These are phyloP conservation scores for Solanum phureja DNA, from an alignment of 257 asterid species.

Conservation along the genomic window DNA sequence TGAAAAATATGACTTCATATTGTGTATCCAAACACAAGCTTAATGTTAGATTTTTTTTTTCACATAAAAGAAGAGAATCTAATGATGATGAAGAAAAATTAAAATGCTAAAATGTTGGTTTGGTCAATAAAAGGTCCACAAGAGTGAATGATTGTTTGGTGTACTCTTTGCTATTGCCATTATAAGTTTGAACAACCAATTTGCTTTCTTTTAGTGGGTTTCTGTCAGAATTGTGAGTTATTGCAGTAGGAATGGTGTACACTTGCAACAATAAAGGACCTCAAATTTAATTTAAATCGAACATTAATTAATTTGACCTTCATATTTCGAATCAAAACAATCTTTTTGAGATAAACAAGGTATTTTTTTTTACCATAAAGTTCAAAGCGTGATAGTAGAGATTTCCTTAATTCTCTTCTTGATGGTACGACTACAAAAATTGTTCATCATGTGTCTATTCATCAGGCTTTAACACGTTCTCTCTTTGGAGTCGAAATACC, in stretches of 20 bases:
- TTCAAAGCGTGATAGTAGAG: not conserved
- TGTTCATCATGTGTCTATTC: rapidly evolving
- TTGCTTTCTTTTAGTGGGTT: not conserved
- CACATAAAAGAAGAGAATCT: not conserved
- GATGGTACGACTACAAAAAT: no score
- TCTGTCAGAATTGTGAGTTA: not conserved
- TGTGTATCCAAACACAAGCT: not conserved
- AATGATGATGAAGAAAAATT: not conserved
- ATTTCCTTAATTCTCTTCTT: not conserved
- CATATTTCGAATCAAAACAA: not conserved
- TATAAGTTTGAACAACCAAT: not conserved
- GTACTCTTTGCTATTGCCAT: not conserved
- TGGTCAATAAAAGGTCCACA: not conserved
- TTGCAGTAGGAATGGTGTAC: not conserved
- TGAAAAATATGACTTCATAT: no score
- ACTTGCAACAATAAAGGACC: not conserved
- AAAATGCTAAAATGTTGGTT: not conserved
- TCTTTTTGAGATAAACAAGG: no score
- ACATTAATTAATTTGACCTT: not conserved
- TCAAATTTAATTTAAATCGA: not conserved
- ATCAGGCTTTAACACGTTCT: no score
- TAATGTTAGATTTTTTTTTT: not conserved
- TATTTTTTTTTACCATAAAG: no score
- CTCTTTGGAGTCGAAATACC: rapidly evolving
- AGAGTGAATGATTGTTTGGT: not conserved